A percentile compares a stretch with the other conserved stretches of the same genome.
Conservation (phyloP, 768 basidiomycete species). For the Auriscalpium microsporum region DNA sequence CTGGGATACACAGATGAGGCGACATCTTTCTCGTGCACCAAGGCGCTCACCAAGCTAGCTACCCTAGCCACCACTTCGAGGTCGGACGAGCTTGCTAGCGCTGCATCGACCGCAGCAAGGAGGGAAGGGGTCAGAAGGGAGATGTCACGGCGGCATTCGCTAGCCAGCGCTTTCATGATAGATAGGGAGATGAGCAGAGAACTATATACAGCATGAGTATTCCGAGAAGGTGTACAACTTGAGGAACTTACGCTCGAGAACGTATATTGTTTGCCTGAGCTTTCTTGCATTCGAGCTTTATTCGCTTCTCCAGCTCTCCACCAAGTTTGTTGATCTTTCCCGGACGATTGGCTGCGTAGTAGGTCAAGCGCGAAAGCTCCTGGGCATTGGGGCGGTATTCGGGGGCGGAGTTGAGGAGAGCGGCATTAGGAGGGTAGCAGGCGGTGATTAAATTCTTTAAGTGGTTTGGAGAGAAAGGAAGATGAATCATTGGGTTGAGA, state of each 20-base stretch:
- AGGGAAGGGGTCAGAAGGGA: slow-evolving; percentile 64
- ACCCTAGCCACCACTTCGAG: slow-evolving; percentile 70
- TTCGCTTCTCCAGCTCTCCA: slow-evolving; percentile 67
- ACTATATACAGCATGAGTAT: slow-evolving; percentile 26
- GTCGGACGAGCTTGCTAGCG: slow-evolving; percentile 52
- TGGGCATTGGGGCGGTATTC: slow-evolving; percentile 76
- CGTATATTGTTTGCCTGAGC: slow-evolving; percentile 69
- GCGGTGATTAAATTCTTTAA: slow-evolving; percentile 66
- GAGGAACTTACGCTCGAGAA: slow-evolving; percentile 60
- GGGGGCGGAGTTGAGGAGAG: slow-evolving; percentile 65
- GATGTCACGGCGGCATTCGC: slow-evolving; percentile 82
- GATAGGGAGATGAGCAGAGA: slow-evolving; percentile 76
- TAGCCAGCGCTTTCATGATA: slow-evolving; percentile 73
- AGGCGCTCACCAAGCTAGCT: slow-evolving; percentile 61
- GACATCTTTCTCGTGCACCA: too few species aligned
- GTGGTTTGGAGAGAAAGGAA: slow-evolving; percentile 76
- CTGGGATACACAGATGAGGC: slow-evolving; percentile 28
- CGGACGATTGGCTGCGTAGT: slow-evolving; percentile 79
- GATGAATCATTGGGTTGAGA: slow-evolving; percentile 39
- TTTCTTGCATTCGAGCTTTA: slow-evolving; percentile 54
- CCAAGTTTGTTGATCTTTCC: slow-evolving; percentile 74
- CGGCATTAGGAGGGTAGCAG: slow-evolving; percentile 77
- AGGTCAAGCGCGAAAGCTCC: slow-evolving; percentile 77
- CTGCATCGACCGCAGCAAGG: slow-evolving; percentile 52
- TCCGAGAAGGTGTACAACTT: slow-evolving; percentile 1